A percentile compares a stretch with the other conserved stretches of the same genome.
These are phyloP conservation scores for Sisymbrium irio DNA, from an alignment of 345 rosid species.

Conservation along the genomic window DNA sequence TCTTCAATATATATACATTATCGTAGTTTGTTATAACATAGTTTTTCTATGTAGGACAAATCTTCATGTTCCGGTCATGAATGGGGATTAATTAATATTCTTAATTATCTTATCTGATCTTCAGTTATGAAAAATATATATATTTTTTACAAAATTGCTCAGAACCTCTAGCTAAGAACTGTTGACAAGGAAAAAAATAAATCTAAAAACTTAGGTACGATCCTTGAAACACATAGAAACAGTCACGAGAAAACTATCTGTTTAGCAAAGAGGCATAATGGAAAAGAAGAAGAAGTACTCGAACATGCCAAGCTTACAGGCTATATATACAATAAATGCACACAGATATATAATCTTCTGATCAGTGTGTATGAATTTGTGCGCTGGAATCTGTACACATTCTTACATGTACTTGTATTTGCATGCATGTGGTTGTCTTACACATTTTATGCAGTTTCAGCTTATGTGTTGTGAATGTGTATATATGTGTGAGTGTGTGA, in stretches of 20 bases:
- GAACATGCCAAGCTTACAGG: neutral
- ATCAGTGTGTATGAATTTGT: constrained; percentile 19
- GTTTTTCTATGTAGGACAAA: neutral
- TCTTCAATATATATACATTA: no score
- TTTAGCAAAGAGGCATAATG: neutral
- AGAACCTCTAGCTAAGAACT: neutral
- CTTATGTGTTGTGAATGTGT: constrained; percentile 9
- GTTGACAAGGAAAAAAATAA: neutral
- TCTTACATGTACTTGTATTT: constrained; percentile 30
- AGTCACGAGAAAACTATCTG: constrained; percentile 34
- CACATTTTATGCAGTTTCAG: constrained; percentile 24
- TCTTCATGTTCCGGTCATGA: neutral
- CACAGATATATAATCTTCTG: constrained; percentile 1
- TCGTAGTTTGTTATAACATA: neutral
- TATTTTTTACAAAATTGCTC: neutral
- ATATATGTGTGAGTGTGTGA: constrained; percentile 18
- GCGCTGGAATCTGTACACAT: constrained; percentile 30
- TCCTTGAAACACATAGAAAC: constrained; percentile 5
- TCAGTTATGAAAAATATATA: neutral
- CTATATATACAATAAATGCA: neutral
- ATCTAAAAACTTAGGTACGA: neutral
- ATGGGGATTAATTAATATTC: neutral
- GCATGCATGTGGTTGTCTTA: constrained; percentile 37
- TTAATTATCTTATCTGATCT: neutral
- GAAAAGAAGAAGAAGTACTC: constrained; percentile 15